Conservation (phyloP, 495 filamentous ascomycete genomes). For the Penicillium paxilli region DNA sequence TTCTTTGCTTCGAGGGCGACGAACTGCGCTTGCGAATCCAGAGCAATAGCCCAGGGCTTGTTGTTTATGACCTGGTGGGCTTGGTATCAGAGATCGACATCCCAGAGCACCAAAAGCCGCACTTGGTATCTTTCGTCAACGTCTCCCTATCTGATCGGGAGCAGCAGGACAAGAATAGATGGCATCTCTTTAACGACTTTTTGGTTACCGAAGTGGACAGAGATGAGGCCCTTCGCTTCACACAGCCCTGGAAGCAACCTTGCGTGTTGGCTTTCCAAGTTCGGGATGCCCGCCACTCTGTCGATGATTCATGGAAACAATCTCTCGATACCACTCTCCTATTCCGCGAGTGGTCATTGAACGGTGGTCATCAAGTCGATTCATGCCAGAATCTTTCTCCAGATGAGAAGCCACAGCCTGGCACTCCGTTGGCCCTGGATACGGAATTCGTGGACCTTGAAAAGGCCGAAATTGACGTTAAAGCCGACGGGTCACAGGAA, state of each 20-base stretch:
- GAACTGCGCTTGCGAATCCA: slow-evolving; percentile 60
- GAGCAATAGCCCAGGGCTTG: slow-evolving; percentile 65
- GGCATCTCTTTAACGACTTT: slow-evolving; percentile 98
- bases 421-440: slow-evolving; percentile 83
- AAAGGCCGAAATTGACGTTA: slow-evolving; percentile 88
- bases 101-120: slow-evolving; percentile 77
- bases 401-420: slow-evolving; percentile 64
- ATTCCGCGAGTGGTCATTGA: slow-evolving; percentile 69
- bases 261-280: slow-evolving; percentile 83
- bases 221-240: slow-evolving; percentile 86
- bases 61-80: slow-evolving; percentile 90
- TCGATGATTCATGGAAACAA: slow-evolving; percentile 85
- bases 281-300: slow-evolving; percentile 67
- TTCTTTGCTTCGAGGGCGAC: slow-evolving; percentile 88
- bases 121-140: slow-evolving; percentile 89
- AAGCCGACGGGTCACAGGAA: slow-evolving; percentile 83
- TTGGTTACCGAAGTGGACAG: slow-evolving; percentile 75
- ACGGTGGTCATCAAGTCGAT: slow-evolving; percentile 43
- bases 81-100: slow-evolving; percentile 86
- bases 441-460: slow-evolving; percentile 93
- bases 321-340: slow-evolving; percentile 78
- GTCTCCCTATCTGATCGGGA: slow-evolving; percentile 69
- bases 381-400: slow-evolving; percentile 59
- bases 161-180: slow-evolving; percentile 58
- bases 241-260: slow-evolving; percentile 86